Percentiles rank a stretch among this genome's conserved stretches.
Conservation (phyloP, 2,329 filamentous ascomycete species). For the Fusarium abutilonis region DNA sequence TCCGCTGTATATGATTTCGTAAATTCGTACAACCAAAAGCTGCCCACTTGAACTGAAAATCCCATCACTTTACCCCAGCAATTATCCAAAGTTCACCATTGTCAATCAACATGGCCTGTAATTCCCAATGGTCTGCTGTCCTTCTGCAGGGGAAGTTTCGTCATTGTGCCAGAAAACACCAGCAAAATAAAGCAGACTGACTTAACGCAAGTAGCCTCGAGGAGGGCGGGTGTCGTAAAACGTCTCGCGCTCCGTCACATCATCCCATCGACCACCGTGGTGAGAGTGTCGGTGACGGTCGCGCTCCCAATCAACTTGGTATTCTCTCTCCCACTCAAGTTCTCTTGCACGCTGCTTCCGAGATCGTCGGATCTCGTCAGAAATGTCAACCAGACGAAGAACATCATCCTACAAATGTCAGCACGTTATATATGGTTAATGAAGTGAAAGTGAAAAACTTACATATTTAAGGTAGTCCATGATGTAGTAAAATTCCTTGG, state of each 20-base stretch:
- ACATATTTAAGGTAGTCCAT: constrained; percentile 90
- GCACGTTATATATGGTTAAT: neutral
- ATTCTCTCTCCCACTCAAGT: constrained; percentile 67
- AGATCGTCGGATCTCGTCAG: constrained; percentile 79
- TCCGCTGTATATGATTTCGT: constrained; percentile 37
- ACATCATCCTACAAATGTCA: constrained; percentile 77
- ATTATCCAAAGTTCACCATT: constrained; percentile 3
- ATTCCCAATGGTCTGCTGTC: constrained; percentile 23
- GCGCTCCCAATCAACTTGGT: constrained; percentile 62
- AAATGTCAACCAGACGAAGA: constrained; percentile 81
- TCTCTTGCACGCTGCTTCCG: constrained; percentile 64
- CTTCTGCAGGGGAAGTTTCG: constrained; percentile 11
- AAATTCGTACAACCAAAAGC: constrained; percentile 34
- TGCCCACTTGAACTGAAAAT: constrained; percentile 27
- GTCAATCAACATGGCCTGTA: constrained; percentile 28
- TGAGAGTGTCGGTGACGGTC: constrained; percentile 51
- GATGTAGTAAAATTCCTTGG: constrained; percentile 88
- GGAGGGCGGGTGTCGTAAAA: constrained; percentile 64
- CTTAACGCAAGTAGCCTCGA: constrained; percentile 44
- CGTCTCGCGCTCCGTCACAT: constrained; percentile 75
- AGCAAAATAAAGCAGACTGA: constrained; percentile 25
- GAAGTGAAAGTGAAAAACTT: constrained; percentile 59
- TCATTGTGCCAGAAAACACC: constrained; percentile 32
- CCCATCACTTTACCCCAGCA: neutral
- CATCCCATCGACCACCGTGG: constrained; percentile 59